Base-by-base conservation (phyloP, 257 asterid species). In the Dorcoceras hygrometricum region DNA sequence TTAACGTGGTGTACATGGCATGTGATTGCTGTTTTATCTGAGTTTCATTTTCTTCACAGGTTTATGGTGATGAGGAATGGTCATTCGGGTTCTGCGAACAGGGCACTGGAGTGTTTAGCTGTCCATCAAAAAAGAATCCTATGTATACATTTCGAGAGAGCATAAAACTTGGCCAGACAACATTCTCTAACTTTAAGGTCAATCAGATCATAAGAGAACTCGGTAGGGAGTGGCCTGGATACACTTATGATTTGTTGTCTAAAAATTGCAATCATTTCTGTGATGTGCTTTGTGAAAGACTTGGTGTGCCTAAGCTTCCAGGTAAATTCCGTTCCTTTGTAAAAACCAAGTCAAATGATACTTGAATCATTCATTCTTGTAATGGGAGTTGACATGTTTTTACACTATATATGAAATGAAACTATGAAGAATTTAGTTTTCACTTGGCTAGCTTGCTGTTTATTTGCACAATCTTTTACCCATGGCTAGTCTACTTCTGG, bases 181-280 rank as follows among this genome's bases (percentile, higher is more conserved):
- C 84, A 58, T 88, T 76, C 66, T 80, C 95, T 25, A 77, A 76
- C 73, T 85, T 11, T 80, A 77, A 85, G 80, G 96, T 94, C 58
- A 94, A 89, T 73, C 95, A 94, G 89, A 85, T 94, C 67, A 78
- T 94, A 61, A 83, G 95, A 77, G 99, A 90, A 80, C 99, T 94
- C 57, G 84, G 96, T 75, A 83, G 96, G 70, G 98, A 90, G 80
- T 94, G 99, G 99, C 98, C 98, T 27, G 99, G 99, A n/a, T 78
- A 83, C 39, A 75, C 92, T 0, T 94, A 94, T 63, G 96, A 94
- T 76, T 76, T 94, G 83, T 77, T 94, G 32, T 80, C 99, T 18
- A 90, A 90, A 75, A 94, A 94, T 68, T 94, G 99, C 80, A 94
- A 94, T 77, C 99, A 94, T 83, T 94, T 94, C 81, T 94, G 99